Percentiles rank a stretch among this genome's conserved stretches.
Evolutionary conservation across 2,329 filamentous ascomycete genomes (phyloP).

Genomic region (Phyllosticta capitalensis): DNA sequence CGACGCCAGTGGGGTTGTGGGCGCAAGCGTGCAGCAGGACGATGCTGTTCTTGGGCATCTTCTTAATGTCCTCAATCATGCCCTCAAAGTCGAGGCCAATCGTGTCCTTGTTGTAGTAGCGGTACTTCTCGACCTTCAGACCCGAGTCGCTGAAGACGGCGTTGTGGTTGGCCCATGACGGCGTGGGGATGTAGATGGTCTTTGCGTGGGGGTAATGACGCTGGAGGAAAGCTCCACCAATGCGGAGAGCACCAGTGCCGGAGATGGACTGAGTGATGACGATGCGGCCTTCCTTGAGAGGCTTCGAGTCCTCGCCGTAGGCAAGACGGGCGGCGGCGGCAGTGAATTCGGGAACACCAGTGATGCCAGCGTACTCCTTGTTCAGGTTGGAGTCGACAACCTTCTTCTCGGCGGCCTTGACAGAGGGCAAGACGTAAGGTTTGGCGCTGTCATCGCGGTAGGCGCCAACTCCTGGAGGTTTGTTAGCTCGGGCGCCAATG

Average conservation of each 20-base stretch:
- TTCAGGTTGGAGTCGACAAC: conserved; percentile 69
- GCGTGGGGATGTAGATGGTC: conserved; percentile 92
- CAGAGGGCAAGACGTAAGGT: conserved; percentile 93
- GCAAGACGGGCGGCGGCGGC: conserved; percentile 83
- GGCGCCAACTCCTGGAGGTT: conserved; percentile 70
- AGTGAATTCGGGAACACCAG: conserved; percentile 88
- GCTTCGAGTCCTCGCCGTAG: conserved; percentile 72
- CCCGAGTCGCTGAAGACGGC: conserved; percentile 93
- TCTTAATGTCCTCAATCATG: conserved; percentile 82
- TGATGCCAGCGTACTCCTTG: conserved; percentile 98
- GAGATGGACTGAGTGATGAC: conserved; percentile 98
- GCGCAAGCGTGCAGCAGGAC: conserved; percentile 95
- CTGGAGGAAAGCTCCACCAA: conserved; percentile 86
- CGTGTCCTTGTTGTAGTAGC: conserved; percentile 98
- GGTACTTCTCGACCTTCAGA: conserved; percentile 86
- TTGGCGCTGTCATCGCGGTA: conserved; percentile 98
- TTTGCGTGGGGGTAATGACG: conserved; percentile 86
- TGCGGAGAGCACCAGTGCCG: conserved; percentile 88
- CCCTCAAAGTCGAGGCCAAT: conserved; percentile 97
- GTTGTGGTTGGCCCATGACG: conserved; percentile 97
- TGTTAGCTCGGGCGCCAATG: background rate
- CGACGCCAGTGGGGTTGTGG: conserved; percentile 95
- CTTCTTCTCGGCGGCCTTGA: conserved; percentile 79
- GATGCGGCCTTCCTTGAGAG: conserved; percentile 64
- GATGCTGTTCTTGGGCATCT: conserved; percentile 74